These are phyloP conservation scores for Zygotorulaspora sp. DNA, from an alignment of 805 yeast genomes.

Conservation along the genomic window DNA sequence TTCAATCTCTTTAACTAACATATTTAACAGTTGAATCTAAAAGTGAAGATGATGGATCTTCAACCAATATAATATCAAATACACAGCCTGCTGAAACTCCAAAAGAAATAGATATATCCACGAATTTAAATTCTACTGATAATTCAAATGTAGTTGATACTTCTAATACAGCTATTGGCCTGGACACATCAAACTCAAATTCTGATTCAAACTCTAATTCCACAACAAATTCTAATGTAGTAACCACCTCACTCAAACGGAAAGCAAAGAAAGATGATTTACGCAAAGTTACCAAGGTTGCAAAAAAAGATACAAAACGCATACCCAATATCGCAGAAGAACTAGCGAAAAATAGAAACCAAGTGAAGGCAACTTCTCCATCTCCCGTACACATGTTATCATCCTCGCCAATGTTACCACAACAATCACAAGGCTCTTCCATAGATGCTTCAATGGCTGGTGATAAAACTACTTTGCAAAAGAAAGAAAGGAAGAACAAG, in stretches of 20 bases:
- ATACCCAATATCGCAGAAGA: slow-evolving; percentile 33
- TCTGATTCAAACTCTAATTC: not conserved
- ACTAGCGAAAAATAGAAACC: slow-evolving; percentile 32
- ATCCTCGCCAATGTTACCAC: slow-evolving; percentile 11
- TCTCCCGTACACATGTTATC: slow-evolving; percentile 12
- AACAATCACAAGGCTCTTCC: slow-evolving; percentile 3
- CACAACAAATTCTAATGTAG: not conserved
- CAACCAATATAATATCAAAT: not conserved
- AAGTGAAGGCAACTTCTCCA: slow-evolving; percentile 17
- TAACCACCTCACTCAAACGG: slow-evolving; percentile 6
- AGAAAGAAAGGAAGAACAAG: slow-evolving; percentile 11
- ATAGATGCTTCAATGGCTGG: not conserved
- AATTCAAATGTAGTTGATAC: not conserved
- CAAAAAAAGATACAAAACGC: slow-evolving; percentile 12
- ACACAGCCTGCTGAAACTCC: too few species aligned
- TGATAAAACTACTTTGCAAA: not conserved
- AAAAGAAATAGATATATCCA: too few species aligned
- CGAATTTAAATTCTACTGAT: not conserved
- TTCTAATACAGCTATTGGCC: too few species aligned
- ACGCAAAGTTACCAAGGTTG: slow-evolving; percentile 3
- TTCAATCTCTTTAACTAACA: not conserved
- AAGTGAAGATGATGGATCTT: not conserved
- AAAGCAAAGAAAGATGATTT: slow-evolving; percentile 9
- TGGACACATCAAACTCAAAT: not conserved
- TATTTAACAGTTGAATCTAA: not conserved